Percentiles rank a stretch among this genome's conserved stretches.
phyloP scores from a whole-genome alignment of 1,284 basidiomycete species.

The Mycosarcoma mackinlayi region DNA sequence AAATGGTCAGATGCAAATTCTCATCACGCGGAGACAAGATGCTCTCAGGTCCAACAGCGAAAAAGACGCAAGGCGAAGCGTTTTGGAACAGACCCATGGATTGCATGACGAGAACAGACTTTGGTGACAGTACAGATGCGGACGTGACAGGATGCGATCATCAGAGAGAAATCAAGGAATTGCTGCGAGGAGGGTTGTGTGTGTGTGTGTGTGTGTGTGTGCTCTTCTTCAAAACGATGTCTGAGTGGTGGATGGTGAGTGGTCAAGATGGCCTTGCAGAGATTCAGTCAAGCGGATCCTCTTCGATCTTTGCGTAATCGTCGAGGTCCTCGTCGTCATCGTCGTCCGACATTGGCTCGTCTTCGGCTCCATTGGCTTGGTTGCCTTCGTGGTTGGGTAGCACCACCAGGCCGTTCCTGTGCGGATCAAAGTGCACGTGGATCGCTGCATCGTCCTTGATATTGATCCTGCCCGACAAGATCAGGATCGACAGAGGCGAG shows the following conservation, averaged over 20 bases:
- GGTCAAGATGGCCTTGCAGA: neutral
- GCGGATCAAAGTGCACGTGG: conserved; percentile 82
- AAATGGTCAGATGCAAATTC: no score
- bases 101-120: no score
- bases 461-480: conserved; percentile 83
- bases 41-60: no score
- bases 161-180: no score
- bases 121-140: no score
- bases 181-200: no score
- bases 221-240: no score
- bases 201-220: no score
- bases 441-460: conserved; percentile 85
- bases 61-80: no score
- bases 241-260: neutral
- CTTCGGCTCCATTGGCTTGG: conserved; percentile 38
- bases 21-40: no score
- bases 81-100: no score
- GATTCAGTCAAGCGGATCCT: conserved; percentile 54
- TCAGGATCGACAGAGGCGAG: conserved; percentile 87
- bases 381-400: conserved; percentile 80
- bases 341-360: conserved; percentile 61
- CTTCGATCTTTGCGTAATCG: conserved; percentile 39
- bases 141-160: no score
- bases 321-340: conserved; percentile 66
- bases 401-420: conserved; percentile 82